Percentiles rank a stretch among this genome's conserved stretches.
phyloP scores from a whole-genome alignment of 768 basidiomycete genomes.

The Boletus coccyginus region DNA sequence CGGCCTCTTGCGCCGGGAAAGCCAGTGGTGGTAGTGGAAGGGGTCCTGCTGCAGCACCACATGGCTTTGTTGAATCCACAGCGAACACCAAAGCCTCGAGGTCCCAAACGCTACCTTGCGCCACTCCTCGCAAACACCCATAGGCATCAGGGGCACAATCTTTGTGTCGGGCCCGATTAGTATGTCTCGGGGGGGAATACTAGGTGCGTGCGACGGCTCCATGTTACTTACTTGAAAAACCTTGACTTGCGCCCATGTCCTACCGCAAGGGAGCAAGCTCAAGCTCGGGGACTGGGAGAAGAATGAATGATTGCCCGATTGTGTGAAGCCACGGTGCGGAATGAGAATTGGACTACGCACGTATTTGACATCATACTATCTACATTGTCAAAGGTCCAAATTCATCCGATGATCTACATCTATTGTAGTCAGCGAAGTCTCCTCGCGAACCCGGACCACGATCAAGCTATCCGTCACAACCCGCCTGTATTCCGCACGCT shows the following conservation, averaged over 20 bases:
- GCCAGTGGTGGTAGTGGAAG: slow-evolving; percentile 17
- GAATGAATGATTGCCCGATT: too few species aligned
- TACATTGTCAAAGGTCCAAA: too few species aligned
- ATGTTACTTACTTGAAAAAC: too few species aligned
- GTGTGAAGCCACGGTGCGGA: too few species aligned
- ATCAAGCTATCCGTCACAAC: background rate
- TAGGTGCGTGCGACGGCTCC: too few species aligned
- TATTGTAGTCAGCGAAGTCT: background rate
- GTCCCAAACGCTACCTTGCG: slow-evolving; percentile 36
- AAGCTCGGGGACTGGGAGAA: too few species aligned
- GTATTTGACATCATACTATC: too few species aligned
- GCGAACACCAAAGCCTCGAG: slow-evolving; percentile 48
- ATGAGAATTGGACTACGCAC: too few species aligned
- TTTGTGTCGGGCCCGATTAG: slow-evolving; percentile 22
- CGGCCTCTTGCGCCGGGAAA: slow-evolving; percentile 16
- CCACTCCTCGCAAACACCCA: slow-evolving; percentile 44
- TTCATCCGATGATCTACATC: background rate
- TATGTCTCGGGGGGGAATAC: slow-evolving; percentile 19
- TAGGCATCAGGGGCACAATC: slow-evolving; percentile 37
- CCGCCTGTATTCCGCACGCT: background rate
- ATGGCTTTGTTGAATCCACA: slow-evolving; percentile 22
- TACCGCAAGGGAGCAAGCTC: too few species aligned
- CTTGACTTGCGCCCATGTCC: too few species aligned
- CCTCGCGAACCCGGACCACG: background rate
- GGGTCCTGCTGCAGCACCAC: slow-evolving; percentile 7